Evolutionary conservation across 2,329 filamentous ascomycete species (phyloP).

Genomic region (Lachnellula arida): DNA sequence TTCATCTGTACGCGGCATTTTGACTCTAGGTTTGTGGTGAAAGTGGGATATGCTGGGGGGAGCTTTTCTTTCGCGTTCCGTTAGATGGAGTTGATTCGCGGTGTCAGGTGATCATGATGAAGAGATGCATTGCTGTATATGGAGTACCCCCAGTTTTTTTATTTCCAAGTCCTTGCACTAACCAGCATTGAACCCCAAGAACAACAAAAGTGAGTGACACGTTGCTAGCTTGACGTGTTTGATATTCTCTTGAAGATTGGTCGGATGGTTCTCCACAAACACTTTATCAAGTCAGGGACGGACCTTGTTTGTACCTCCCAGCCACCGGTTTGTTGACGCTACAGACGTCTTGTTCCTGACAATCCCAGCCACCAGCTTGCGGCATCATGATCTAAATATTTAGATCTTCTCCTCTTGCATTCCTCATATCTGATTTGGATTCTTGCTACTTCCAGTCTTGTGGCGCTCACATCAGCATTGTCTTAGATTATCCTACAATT

Average conservation of each 20-base stretch:
- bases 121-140: neutral
- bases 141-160: neutral
- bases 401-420: neutral
- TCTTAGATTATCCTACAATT: neutral
- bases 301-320: slow-evolving; percentile 1
- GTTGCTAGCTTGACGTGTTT: too few species aligned
- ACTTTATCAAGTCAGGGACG: neutral
- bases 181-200: too few species aligned
- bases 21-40: neutral
- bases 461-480: slow-evolving; percentile 9
- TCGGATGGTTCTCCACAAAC: neutral
- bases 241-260: too few species aligned
- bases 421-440: neutral
- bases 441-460: neutral
- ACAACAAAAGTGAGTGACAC: too few species aligned
- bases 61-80: neutral
- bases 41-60: neutral
- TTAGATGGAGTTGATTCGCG: neutral
- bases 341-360: neutral
- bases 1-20: slow-evolving; percentile 66
- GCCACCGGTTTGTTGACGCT: slow-evolving; percentile 2
- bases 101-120: neutral
- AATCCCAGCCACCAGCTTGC: slow-evolving; percentile 9
- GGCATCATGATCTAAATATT: slow-evolving; percentile 2
- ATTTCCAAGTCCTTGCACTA: neutral